Evolutionary conservation across 148 eudicot genomes (phyloP).

Genomic region (Pharnaceum exiguum): DNA sequence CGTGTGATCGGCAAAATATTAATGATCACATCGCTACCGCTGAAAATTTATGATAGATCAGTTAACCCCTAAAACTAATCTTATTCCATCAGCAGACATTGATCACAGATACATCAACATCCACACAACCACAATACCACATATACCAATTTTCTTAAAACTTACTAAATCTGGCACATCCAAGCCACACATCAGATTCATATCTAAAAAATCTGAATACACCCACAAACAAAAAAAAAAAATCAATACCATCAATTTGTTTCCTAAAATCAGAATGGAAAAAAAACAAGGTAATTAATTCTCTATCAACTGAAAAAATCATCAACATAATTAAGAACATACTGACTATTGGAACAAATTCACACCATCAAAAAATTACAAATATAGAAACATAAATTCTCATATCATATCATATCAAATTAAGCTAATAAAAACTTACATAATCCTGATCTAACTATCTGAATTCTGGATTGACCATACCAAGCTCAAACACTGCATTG

Average conservation of each 20-base stretch:
- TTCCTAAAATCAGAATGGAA: neutral
- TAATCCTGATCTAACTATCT: conserved; percentile 41
- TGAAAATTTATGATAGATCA: neutral
- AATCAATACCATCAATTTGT: neutral
- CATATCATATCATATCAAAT: conserved; percentile 15
- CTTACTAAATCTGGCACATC: conserved; percentile 7
- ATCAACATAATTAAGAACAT: neutral
- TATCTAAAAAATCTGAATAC: conserved; percentile 5
- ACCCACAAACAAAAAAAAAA: neutral
- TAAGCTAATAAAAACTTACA: conserved; percentile 40
- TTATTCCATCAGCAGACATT: neutral
- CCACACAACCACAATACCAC: neutral
- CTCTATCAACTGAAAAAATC: neutral
- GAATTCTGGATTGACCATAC: conserved; percentile 38
- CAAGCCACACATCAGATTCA: neutral
- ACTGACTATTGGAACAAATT: neutral
- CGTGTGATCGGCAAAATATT: neutral
- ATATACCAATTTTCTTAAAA: neutral
- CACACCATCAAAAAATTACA: conserved; percentile 4
- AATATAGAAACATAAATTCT: neutral
- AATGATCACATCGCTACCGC: neutral
- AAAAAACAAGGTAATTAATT: too few species aligned
- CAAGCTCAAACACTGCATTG: conserved; percentile 39
- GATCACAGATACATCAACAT: conserved; percentile 1
- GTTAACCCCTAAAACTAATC: conserved; percentile 8